Conservation (phyloP, 2,329 filamentous ascomycete genomes). For the Pestalotiopsis sp. region DNA sequence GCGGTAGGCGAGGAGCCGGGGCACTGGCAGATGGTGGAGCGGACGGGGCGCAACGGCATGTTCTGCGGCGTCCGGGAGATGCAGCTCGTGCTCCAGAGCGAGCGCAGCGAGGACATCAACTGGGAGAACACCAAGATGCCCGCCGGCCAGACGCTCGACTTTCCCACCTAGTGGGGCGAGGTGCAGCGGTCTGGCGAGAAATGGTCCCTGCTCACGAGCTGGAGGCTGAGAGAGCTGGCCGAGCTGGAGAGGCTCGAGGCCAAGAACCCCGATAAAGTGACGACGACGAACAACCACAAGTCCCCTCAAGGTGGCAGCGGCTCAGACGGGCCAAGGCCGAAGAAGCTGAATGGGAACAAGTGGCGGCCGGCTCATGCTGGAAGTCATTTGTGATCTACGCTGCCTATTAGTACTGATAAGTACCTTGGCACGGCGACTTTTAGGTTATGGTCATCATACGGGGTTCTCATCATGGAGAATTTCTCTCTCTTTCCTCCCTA, state of each 20-base stretch:
- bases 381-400: neutral
- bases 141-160: constrained; percentile 33
- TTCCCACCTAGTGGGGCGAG: constrained; percentile 24
- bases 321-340: neutral
- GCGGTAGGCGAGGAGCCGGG: constrained; percentile 18
- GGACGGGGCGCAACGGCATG: constrained; percentile 51
- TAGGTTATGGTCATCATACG: neutral
- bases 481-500: neutral
- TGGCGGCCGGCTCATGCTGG: neutral
- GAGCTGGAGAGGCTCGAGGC: neutral
- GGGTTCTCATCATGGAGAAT: neutral
- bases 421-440: neutral
- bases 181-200: constrained; percentile 8
- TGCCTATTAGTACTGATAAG: neutral
- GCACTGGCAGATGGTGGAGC: constrained; percentile 43
- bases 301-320: neutral
- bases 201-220: constrained; percentile 4
- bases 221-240: neutral
- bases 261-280: neutral
- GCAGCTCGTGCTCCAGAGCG: constrained; percentile 35
- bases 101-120: constrained; percentile 33
- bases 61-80: constrained; percentile 59
- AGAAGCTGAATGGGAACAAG: constrained; percentile 1
- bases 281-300: neutral
- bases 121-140: constrained; percentile 38